Conservation (phyloP, 306 rosid species). For the Cucumis cinereus region DNA sequence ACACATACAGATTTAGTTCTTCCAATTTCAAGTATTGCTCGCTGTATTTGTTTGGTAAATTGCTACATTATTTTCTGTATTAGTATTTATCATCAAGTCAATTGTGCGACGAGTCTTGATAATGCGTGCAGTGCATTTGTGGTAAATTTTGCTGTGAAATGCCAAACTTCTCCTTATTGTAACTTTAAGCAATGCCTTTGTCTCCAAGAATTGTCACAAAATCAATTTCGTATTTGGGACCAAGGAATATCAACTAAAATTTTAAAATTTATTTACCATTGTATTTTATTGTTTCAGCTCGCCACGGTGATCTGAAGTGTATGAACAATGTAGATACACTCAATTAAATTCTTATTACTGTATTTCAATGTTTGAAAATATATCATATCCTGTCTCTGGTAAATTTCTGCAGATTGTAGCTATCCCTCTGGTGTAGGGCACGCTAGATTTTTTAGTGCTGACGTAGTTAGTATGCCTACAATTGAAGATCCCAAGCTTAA, state of each 20-base stretch:
- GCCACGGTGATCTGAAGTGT: neutral
- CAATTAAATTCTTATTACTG: neutral
- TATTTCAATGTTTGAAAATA: neutral
- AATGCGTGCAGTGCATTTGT: neutral
- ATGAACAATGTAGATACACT: neutral
- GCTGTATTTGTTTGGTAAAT: neutral
- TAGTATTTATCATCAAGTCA: neutral
- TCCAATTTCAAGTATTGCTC: neutral
- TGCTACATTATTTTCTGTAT: neutral
- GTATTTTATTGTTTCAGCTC: neutral
- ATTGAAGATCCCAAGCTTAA: slow-evolving; percentile 49
- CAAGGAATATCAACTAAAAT: neutral
- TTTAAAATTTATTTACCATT: neutral
- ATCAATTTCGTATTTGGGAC: neutral
- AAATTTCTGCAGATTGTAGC: slow-evolving; percentile 35
- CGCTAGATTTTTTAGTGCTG: slow-evolving; percentile 42
- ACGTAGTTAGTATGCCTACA: slow-evolving; percentile 40
- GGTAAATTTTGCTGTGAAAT: neutral
- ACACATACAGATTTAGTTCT: neutral
- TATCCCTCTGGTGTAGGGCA: slow-evolving; percentile 45
- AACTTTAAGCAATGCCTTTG: neutral
- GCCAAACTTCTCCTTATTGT: neutral
- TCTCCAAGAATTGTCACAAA: neutral
- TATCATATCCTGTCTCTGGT: slow-evolving; percentile 1
- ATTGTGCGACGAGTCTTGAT: neutral